These are phyloP conservation scores for Colletotrichum orchidophilum DNA, from an alignment of 2,329 filamentous ascomycete genomes.

Conservation along the genomic window DNA sequence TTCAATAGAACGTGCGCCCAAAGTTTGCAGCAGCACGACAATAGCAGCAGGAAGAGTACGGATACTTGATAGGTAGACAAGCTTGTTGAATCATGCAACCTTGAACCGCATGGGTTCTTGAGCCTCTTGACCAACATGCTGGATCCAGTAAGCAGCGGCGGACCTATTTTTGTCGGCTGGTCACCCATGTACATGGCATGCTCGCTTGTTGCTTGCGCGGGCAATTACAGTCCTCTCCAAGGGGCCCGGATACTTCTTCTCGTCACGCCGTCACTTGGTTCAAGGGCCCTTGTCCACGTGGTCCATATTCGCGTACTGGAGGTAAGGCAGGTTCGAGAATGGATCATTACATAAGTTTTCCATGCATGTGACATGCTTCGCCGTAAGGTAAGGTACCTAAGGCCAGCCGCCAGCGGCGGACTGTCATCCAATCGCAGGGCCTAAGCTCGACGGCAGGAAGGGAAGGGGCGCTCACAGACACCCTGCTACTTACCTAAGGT, in stretches of 20 bases:
- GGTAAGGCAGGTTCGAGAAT: neutral
- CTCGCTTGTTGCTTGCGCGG: no score
- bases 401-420: neutral
- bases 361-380: constrained; percentile 27
- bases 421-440: constrained; percentile 26
- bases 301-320: constrained; percentile 9
- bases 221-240: no score
- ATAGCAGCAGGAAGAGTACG: neutral
- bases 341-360: constrained; percentile 13
- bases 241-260: neutral
- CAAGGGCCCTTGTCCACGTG: constrained; percentile 5
- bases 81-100: neutral
- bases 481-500: neutral
- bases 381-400: neutral
- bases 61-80: neutral
- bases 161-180: neutral
- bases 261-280: neutral
- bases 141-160: neutral
- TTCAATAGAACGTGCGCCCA: constrained; percentile 29
- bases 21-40: constrained; percentile 24
- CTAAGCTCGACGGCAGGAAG: constrained; percentile 3
- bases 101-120: constrained; percentile 15
- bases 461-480: neutral
- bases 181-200: no score
- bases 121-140: constrained; percentile 2